A percentile compares a stretch with the other conserved stretches of the same genome.
Evolutionary conservation across 176 grass and related monocot species (phyloP).

Genomic region (Dendrocalamus sinicus): DNA sequence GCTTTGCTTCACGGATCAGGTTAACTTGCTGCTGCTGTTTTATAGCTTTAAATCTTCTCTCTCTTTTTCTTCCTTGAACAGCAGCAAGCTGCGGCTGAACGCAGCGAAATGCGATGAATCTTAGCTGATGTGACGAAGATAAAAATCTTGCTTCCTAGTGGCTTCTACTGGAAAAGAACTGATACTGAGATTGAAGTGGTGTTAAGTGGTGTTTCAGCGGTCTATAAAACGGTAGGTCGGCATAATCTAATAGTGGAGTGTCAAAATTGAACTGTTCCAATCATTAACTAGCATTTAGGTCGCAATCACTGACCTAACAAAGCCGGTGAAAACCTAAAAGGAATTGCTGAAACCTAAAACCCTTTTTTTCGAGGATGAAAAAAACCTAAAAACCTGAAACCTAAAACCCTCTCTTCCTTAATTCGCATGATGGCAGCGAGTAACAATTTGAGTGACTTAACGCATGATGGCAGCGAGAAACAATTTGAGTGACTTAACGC

Average conservation of each 20-base stretch:
- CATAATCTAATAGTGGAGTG: background rate
- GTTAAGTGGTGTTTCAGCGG: slow-evolving; percentile 5
- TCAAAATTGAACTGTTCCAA: background rate
- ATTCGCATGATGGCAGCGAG: background rate
- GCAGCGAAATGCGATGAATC: background rate
- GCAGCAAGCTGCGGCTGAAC: background rate
- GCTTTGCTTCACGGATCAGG: background rate
- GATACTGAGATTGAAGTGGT: background rate
- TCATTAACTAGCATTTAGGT: slow-evolving; percentile 26
- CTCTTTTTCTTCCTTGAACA: background rate
- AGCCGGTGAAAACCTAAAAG: background rate
- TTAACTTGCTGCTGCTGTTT: background rate
- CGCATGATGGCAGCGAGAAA: no score
- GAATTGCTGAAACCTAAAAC: background rate
- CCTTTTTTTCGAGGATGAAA: background rate
- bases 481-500: background rate
- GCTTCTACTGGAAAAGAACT: background rate
- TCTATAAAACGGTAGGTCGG: slow-evolving; percentile 20
- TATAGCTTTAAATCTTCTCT: background rate
- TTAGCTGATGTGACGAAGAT: background rate
- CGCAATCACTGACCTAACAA: slow-evolving; percentile 34
- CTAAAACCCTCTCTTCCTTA: background rate
- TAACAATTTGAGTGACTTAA: background rate
- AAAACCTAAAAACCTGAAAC: background rate
- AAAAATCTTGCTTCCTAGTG: background rate